Conservation (phyloP, 1,139 yeast genomes). For the Blastobotrys indianensis region DNA sequence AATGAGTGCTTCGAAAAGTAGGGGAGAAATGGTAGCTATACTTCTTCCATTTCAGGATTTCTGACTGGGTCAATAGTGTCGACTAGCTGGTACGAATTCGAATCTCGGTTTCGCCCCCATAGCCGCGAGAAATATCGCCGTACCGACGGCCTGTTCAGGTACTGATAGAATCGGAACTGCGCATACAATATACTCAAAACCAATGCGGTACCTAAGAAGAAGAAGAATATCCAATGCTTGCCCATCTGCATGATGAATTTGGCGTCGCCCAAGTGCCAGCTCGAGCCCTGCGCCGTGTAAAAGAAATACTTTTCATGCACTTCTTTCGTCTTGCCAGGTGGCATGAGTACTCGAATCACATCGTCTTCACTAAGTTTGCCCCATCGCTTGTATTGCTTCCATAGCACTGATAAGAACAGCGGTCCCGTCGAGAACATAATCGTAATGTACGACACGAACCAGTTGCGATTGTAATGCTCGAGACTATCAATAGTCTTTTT, state of each 20-base stretch:
- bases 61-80: too few species aligned
- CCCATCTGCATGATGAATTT: constrained; percentile 63
- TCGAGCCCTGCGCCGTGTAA: constrained; percentile 68
- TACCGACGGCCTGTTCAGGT: constrained; percentile 2
- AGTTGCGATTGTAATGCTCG: constrained; percentile 42
- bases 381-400: constrained; percentile 85
- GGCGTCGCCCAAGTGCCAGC: constrained; percentile 89
- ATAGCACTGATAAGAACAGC: constrained; percentile 71
- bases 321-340: constrained; percentile 53
- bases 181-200: constrained; percentile 51
- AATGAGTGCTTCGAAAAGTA: too few species aligned
- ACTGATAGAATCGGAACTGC: constrained; percentile 45
- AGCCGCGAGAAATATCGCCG: constrained; percentile 3
- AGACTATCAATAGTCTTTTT: constrained; percentile 60
- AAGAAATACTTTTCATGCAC: constrained; percentile 51
- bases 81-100: too few species aligned
- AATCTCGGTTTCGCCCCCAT: neutral
- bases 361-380: constrained; percentile 14
- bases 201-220: constrained; percentile 56
- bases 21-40: too few species aligned
- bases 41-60: too few species aligned
- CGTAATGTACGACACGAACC: constrained; percentile 70
- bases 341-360: constrained; percentile 46
- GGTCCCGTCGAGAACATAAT: constrained; percentile 96
- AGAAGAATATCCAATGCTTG: constrained; percentile 62